Evolutionary conservation across 2,329 filamentous ascomycete genomes (phyloP).

Genomic region (Cytospora mali): DNA sequence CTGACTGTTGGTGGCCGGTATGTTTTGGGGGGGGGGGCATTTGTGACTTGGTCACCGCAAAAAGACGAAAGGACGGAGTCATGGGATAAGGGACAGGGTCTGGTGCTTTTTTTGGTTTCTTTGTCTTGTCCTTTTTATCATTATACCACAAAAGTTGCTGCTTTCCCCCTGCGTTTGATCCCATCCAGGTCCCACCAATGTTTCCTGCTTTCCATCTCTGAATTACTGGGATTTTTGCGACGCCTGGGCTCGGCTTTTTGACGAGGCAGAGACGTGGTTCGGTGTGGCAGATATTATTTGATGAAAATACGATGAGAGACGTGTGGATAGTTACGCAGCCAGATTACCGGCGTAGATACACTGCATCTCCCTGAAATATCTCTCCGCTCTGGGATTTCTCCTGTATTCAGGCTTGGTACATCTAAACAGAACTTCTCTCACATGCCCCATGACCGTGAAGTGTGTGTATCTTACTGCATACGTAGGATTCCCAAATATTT

Average conservation of each 20-base stretch:
- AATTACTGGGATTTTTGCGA: background rate
- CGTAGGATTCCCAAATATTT: too few relatives aligned
- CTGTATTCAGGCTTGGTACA: background rate
- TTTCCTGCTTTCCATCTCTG: background rate
- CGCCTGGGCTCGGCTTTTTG: background rate
- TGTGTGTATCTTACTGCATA: background rate
- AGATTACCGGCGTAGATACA: background rate
- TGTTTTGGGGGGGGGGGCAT: background rate
- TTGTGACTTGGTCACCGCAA: constrained; percentile 1
- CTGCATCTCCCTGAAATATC: background rate
- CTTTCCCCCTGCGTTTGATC: constrained; percentile 26
- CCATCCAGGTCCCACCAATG: background rate
- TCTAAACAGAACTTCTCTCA: background rate
- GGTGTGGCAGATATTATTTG: background rate
- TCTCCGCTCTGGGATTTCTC: background rate
- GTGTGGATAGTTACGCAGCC: background rate
- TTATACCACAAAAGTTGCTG: constrained; percentile 45
- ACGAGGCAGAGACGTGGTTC: background rate
- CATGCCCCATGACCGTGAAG: background rate
- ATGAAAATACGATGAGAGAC: background rate
- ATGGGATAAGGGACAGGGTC: constrained; percentile 8
- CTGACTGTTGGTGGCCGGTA: background rate
- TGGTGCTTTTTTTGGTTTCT: background rate
- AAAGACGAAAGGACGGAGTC: constrained; percentile 28
- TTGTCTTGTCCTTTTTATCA: constrained; percentile 26